phyloP scores from a whole-genome alignment of 2,329 filamentous ascomycete genomes.

The Apiospora phragmitis region DNA sequence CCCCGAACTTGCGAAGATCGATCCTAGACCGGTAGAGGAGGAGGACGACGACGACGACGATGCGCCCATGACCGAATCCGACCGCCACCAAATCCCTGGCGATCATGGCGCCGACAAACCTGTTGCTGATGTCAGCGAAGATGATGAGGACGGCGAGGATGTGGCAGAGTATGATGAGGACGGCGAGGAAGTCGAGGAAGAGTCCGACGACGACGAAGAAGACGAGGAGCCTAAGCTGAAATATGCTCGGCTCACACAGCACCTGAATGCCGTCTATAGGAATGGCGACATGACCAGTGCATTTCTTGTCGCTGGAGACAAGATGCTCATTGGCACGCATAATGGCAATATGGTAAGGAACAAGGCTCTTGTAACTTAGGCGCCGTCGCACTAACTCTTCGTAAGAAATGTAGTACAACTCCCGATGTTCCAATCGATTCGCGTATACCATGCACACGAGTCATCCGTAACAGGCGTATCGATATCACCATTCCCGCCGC shows the following conservation, averaged over 20 bases:
- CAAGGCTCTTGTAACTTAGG: conserved; percentile 4
- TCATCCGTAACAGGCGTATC: conserved; percentile 89
- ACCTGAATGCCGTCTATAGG: conserved; percentile 78
- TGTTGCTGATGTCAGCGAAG: conserved; percentile 7
- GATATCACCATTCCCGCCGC: conserved; percentile 80
- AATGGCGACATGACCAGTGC: conserved; percentile 94
- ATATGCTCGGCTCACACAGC: conserved; percentile 82
- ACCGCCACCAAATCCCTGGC: not conserved
- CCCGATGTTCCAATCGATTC: conserved; percentile 76
- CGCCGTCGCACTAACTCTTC: not conserved
- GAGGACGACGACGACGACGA: conserved; percentile 20
- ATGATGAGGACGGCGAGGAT: conserved; percentile 30
- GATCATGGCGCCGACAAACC: conserved; percentile 9
- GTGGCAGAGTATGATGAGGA: conserved; percentile 47
- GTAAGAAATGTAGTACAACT: conserved; percentile 82
- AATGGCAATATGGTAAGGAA: conserved; percentile 88
- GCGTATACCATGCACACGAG: conserved; percentile 88
- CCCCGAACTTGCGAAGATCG: conserved; percentile 15
- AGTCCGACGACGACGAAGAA: conserved; percentile 77
- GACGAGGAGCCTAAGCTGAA: conserved; percentile 95
- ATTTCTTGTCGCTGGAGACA: conserved; percentile 89
- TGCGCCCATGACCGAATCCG: not conserved
- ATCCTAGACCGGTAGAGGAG: conserved; percentile 14
- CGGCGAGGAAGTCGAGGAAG: conserved; percentile 58
- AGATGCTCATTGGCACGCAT: conserved; percentile 96